Percentiles rank a stretch among this genome's conserved stretches.
Conservation (phyloP, 331 rosid genomes). For the Saraca asoca region DNA sequence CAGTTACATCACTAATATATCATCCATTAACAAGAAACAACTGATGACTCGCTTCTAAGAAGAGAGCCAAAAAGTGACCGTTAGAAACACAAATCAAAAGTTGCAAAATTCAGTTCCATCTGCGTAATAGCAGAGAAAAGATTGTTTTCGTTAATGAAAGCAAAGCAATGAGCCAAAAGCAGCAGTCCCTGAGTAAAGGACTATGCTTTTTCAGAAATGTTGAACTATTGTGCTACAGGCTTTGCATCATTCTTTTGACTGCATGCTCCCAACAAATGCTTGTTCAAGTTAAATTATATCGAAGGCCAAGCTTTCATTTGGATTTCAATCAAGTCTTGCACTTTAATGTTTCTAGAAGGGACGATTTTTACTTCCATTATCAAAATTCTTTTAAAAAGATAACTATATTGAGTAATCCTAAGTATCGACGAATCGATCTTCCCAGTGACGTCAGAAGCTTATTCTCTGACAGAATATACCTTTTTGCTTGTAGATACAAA, state of each 20-base stretch:
- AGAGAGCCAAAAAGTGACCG: background rate
- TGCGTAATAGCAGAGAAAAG: constrained; percentile 13
- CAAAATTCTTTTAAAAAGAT: background rate
- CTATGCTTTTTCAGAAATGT: constrained; percentile 28
- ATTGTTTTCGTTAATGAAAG: background rate
- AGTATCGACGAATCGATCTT: too few species aligned
- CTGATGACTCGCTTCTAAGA: background rate
- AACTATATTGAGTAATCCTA: background rate
- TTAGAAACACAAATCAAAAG: constrained; percentile 3
- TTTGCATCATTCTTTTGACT: constrained; percentile 31
- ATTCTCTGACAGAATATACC: background rate
- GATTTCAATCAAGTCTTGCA: too few species aligned
- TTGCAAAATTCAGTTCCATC: background rate
- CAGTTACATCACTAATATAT: too few species aligned
- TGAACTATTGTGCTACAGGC: constrained; percentile 30
- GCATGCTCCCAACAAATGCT: constrained; percentile 23
- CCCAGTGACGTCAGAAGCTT: background rate
- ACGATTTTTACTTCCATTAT: background rate
- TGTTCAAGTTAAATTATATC: background rate
- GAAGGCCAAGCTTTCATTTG: background rate
- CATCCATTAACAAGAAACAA: background rate
- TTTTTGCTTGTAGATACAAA: background rate
- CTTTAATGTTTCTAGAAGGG: background rate
- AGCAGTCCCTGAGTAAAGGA: constrained; percentile 23
- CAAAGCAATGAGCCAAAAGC: constrained; percentile 29